Conservation (phyloP, 257 asterid species). For the Nicotiana benthamiana region DNA sequence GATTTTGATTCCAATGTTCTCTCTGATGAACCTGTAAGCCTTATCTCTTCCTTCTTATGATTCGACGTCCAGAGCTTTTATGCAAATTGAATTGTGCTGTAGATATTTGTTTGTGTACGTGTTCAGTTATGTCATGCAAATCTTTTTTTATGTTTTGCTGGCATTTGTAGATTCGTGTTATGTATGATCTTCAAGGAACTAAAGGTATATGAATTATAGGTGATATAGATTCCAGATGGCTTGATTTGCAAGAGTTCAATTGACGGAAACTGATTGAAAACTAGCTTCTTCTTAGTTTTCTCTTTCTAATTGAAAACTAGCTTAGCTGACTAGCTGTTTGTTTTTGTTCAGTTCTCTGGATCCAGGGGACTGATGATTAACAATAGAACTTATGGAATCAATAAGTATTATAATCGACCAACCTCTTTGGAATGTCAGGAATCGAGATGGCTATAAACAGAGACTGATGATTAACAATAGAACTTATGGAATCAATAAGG, state of each 20-base stretch:
- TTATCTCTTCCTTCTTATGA: neutral
- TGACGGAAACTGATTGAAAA: neutral
- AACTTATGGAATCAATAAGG: neutral
- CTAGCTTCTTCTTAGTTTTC: neutral
- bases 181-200: neutral
- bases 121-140: neutral
- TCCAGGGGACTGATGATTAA: neutral
- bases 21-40: slow-evolving; percentile 69
- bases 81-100: neutral
- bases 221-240: neutral
- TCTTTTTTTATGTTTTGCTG: neutral
- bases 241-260: neutral
- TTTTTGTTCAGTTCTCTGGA: neutral
- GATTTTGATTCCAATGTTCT: slow-evolving; percentile 48
- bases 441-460: no score
- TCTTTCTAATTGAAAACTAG: neutral
- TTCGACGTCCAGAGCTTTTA: neutral
- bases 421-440: no score
- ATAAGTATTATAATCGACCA: neutral
- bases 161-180: neutral
- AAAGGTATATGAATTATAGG: neutral
- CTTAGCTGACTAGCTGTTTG: neutral
- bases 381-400: neutral
- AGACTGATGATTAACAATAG: neutral
- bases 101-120: neutral